A percentile compares a stretch with the other conserved stretches of the same genome.
Evolutionary conservation across 306 rosid species (phyloP).

Genomic region (Senna siamea): DNA sequence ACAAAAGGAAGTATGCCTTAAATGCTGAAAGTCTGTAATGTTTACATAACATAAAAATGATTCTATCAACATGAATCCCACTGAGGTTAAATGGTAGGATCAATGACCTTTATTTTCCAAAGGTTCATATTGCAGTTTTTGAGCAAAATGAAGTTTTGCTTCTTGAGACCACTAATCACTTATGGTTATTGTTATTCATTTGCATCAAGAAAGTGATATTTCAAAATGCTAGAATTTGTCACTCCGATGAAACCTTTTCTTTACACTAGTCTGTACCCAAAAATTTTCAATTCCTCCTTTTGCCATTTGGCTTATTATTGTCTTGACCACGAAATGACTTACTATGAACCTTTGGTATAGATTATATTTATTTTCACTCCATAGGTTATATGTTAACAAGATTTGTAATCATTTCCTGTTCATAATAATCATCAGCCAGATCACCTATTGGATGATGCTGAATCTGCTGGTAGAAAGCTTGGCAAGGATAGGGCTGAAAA

Average conservation of each 20-base stretch:
- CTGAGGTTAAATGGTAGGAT: not conserved
- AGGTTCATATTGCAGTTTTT: conserved; percentile 3
- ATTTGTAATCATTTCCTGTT: conserved; percentile 22
- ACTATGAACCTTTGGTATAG: conserved; percentile 14
- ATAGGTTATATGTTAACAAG: conserved; percentile 10
- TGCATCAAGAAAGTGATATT: conserved; percentile 10
- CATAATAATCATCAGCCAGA: conserved; percentile 67
- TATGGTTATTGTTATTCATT: too few species aligned
- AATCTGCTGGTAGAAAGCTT: conserved; percentile 65
- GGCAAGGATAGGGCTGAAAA: conserved; percentile 81
- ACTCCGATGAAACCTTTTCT: not conserved
- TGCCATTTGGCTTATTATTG: too few species aligned
- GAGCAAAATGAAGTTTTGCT: not conserved
- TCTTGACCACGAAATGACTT: too few species aligned
- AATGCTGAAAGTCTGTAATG: conserved; percentile 6
- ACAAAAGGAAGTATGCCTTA: not conserved
- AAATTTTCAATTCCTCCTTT: not conserved
- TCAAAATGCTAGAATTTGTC: conserved; percentile 25
- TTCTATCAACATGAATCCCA: too few species aligned
- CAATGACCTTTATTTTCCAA: not conserved
- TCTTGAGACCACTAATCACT: not conserved
- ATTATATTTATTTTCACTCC: not conserved
- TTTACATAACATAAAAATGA: not conserved
- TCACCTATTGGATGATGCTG: conserved; percentile 71
- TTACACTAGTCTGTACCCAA: not conserved